Conservation (phyloP, 2,329 filamentous ascomycete genomes). For the Septoria linicola region DNA sequence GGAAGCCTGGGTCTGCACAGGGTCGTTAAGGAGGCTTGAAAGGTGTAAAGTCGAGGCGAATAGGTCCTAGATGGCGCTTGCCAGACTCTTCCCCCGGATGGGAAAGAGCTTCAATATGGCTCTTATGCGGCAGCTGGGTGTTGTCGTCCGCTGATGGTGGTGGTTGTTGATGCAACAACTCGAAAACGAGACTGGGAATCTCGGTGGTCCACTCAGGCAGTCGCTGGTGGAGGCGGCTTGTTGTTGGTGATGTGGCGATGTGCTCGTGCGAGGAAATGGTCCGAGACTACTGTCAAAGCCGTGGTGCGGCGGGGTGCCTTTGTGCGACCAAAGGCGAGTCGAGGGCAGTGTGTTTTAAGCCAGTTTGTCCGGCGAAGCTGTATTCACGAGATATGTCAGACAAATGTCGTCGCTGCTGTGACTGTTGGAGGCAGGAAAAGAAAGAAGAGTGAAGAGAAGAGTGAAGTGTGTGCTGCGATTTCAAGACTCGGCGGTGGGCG, state of each 20-base stretch:
- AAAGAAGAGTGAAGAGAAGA: neutral
- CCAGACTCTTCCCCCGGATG: conserved; percentile 96
- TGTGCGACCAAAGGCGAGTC: conserved; percentile 40
- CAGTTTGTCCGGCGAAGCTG: conserved; percentile 13
- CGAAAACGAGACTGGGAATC: conserved; percentile 46
- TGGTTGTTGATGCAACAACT: conserved; percentile 43
- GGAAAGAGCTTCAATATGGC: conserved; percentile 97
- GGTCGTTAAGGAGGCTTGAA: conserved; percentile 90
- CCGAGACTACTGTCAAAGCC: conserved; percentile 44
- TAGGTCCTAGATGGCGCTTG: conserved; percentile 69
- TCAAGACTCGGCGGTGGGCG: neutral
- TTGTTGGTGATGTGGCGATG: conserved; percentile 52
- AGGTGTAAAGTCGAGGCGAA: conserved; percentile 84
- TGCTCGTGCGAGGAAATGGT: conserved; percentile 36
- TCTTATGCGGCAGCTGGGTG: conserved; percentile 99
- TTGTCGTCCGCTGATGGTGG: conserved; percentile 55
- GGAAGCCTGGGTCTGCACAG: conserved; percentile 28
- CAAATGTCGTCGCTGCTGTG: too few species aligned
- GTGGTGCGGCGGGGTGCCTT: conserved; percentile 45
- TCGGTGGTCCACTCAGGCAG: conserved; percentile 36
- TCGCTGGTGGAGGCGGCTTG: conserved; percentile 44
- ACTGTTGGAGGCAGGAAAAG: neutral
- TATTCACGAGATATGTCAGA: neutral
- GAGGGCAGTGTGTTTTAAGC: conserved; percentile 4
- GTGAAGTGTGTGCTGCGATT: neutral